These are phyloP conservation scores for Colletotrichum sp. DNA, from an alignment of 2,329 filamentous ascomycete genomes.

Conservation along the genomic window DNA sequence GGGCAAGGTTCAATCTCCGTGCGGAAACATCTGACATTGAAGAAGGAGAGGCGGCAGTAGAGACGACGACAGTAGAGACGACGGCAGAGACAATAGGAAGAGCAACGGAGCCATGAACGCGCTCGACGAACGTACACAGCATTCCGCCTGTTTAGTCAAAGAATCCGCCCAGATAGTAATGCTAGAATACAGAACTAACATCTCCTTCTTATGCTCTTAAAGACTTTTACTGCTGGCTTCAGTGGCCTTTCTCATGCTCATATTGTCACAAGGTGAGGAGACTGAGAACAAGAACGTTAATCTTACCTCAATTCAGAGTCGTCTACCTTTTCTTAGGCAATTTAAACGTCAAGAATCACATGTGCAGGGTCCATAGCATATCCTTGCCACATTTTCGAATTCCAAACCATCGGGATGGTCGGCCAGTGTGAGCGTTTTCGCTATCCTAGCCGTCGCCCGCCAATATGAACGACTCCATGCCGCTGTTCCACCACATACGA, in stretches of 20 bases:
- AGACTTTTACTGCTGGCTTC: not conserved
- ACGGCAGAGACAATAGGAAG: not conserved
- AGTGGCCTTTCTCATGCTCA: not conserved
- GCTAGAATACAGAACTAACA: not conserved
- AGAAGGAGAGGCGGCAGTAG: not conserved
- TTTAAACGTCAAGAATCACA: not conserved
- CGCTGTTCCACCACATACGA: too few relatives aligned
- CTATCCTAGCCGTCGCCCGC: too few relatives aligned
- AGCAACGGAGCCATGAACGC: not conserved
- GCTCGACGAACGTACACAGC: too few relatives aligned
- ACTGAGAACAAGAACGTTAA: not conserved
- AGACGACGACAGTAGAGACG: not conserved
- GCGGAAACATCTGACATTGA: not conserved
- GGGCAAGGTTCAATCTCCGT: not conserved
- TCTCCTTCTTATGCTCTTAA: fast-evolving
- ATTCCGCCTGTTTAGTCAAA: not conserved
- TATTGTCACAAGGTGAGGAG: not conserved
- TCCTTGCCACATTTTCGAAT: too few relatives aligned
- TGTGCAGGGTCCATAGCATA: too few relatives aligned
- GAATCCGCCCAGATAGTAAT: not conserved
- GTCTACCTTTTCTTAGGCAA: not conserved
- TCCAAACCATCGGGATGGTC: too few relatives aligned
- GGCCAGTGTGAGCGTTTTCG: too few relatives aligned
- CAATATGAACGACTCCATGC: too few relatives aligned
- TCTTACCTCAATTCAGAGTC: not conserved